Evolutionary conservation across 1,139 yeast genomes (phyloP).

Genomic region (Magnusiomyces tetraspermus): DNA sequence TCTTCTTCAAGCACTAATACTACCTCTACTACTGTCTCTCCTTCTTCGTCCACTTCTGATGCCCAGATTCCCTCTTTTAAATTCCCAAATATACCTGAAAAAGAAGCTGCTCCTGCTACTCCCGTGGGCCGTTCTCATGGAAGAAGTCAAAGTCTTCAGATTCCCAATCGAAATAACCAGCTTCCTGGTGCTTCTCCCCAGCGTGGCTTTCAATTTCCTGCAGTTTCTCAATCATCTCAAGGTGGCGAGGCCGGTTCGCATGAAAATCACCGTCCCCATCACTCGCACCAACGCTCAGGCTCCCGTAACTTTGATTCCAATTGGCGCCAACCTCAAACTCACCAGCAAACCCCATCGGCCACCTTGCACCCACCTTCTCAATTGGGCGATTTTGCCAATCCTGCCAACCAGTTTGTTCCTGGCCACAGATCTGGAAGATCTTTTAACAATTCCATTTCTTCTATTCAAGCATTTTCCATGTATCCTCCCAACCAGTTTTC

Average conservation of each 20-base stretch:
- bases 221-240: constrained; percentile 17
- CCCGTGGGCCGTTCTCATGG: constrained; percentile 21
- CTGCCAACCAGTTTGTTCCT: constrained; percentile 54
- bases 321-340: constrained; percentile 29
- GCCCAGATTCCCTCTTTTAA: constrained; percentile 32
- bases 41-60: constrained; percentile 21
- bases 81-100: constrained; percentile 42
- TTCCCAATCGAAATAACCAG: constrained; percentile 20
- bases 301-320: constrained; percentile 45
- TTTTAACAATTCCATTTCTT: constrained; percentile 57
- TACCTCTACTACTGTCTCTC: constrained; percentile 12
- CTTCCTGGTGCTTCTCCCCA: constrained; percentile 31
- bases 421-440: constrained; percentile 74
- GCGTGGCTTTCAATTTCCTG: constrained; percentile 38
- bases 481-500: constrained; percentile 12
- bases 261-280: constrained; percentile 4
- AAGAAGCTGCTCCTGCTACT: constrained; percentile 4
- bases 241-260: constrained; percentile 19
- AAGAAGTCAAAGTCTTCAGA: constrained; percentile 19
- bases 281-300: constrained; percentile 37
- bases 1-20: constrained; percentile 9
- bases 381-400: constrained; percentile 14
- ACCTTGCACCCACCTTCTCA: constrained; percentile 20
- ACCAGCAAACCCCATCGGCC: constrained; percentile 20
- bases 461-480: constrained; percentile 32